phyloP scores from a whole-genome alignment of 306 rosid genomes.

The Inga laurina region DNA sequence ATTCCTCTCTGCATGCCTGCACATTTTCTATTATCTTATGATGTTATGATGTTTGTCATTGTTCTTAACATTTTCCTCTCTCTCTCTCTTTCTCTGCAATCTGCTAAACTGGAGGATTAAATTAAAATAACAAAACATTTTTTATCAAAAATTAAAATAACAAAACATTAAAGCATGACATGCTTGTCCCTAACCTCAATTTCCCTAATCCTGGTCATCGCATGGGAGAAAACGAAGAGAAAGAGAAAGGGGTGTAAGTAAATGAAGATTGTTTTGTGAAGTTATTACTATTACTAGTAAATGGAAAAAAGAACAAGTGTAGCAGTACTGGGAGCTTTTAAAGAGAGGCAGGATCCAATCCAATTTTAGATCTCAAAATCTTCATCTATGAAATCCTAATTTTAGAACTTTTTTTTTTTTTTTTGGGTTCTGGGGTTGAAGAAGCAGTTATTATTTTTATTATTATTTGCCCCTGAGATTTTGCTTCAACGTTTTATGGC shows the following conservation, averaged over 20 bases:
- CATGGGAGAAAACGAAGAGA: constrained; percentile 28
- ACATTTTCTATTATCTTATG: constrained; percentile 16
- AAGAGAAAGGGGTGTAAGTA: constrained; percentile 15
- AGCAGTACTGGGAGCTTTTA: constrained; percentile 6
- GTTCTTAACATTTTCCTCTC: constrained; percentile 12
- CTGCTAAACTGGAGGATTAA: constrained; percentile 30
- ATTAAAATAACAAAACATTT: constrained; percentile 3
- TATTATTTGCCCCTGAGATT: background rate
- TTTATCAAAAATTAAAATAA: background rate
- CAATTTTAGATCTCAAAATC: constrained; percentile 43
- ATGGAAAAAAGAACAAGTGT: constrained; percentile 20
- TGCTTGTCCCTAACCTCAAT: constrained; percentile 22
- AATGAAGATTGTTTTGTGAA: constrained; percentile 6
- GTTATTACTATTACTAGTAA: constrained; percentile 17
- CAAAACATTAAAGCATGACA: constrained; percentile 25
- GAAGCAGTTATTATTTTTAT: background rate
- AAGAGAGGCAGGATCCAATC: constrained; percentile 6
- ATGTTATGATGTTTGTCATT: constrained; percentile 29
- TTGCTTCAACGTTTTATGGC: constrained; percentile 47
- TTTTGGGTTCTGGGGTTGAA: background rate
- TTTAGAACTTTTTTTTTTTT: constrained; percentile 8
- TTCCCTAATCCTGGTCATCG: constrained; percentile 36
- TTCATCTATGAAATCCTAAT: constrained; percentile 33
- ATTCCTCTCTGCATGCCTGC: background rate
- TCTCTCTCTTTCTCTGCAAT: constrained; percentile 4